A percentile compares a stretch with the other conserved stretches of the same genome.
These are phyloP conservation scores for Solanum pinnatisectum DNA, from an alignment of 257 asterid genomes.

Conservation along the genomic window DNA sequence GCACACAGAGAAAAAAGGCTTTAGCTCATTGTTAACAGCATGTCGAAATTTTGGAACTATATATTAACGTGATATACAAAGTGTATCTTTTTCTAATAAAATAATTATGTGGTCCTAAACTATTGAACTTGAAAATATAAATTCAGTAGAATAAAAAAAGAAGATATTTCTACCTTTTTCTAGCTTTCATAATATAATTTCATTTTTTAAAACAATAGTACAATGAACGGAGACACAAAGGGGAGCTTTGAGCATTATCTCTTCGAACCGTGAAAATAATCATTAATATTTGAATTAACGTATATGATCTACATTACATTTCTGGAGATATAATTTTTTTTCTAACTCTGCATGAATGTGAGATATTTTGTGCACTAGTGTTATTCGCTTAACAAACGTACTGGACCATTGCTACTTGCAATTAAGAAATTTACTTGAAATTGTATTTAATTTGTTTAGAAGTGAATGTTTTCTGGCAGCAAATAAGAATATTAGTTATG, in stretches of 20 bases:
- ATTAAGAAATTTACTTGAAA: neutral
- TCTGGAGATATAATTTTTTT: neutral
- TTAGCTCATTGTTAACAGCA: neutral
- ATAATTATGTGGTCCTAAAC: neutral
- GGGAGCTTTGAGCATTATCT: neutral
- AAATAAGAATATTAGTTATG: neutral
- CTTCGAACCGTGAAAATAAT: neutral
- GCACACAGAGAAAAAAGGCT: neutral
- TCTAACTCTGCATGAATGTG: neutral
- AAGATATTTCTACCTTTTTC: neutral
- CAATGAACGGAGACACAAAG: neutral
- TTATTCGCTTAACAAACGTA: too few species aligned
- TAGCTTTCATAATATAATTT: neutral
- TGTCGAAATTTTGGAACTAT: neutral
- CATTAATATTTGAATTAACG: neutral
- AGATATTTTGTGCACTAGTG: neutral
- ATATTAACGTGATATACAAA: neutral
- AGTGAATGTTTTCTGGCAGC: neutral
- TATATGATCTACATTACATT: neutral
- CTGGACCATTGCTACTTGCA: neutral
- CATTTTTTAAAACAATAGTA: neutral
- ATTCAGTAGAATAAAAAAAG: neutral
- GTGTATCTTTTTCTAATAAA: neutral
- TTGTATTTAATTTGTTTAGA: neutral
- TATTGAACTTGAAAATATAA: neutral